phyloP scores from a whole-genome alignment of 2,329 filamentous ascomycete species.

The Neofusicoccum sp. region DNA sequence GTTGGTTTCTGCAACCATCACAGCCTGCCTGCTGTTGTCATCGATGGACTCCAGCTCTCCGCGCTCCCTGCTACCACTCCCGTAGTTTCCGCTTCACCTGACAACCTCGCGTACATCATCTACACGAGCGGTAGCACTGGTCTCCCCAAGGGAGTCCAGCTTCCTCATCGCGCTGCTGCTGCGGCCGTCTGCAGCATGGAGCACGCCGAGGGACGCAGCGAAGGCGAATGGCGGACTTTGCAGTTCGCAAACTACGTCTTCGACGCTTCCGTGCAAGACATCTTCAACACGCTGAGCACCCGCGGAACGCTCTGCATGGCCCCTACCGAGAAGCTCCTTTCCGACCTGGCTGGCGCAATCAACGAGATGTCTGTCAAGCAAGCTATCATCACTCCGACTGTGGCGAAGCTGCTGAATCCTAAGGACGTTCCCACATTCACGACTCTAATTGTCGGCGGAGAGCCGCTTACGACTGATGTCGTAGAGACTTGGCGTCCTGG shows the following conservation, averaged over 20 bases:
- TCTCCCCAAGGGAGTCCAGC: slow-evolving; percentile 23
- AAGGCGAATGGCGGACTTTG: not conserved
- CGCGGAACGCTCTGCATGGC: slow-evolving; percentile 6
- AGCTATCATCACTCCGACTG: slow-evolving; percentile 1
- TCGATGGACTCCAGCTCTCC: not conserved
- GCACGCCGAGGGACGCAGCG: not conserved
- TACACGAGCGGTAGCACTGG: slow-evolving; percentile 26
- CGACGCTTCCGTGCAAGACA: not conserved
- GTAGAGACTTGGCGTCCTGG: not conserved
- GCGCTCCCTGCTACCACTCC: too few relatives aligned
- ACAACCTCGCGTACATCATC: slow-evolving; percentile 19
- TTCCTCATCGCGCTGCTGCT: not conserved
- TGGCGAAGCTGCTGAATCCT: not conserved
- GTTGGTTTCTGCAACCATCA: not conserved
- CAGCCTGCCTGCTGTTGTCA: not conserved
- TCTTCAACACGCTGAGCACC: not conserved
- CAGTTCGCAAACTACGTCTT: slow-evolving; percentile 11
- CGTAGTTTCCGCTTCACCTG: not conserved
- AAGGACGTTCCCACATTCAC: not conserved
- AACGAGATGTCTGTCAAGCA: slow-evolving; percentile 2
- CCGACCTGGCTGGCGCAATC: not conserved
- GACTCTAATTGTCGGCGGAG: slow-evolving; percentile 1
- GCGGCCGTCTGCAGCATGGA: not conserved
- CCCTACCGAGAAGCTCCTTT: not conserved
- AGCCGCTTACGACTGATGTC: not conserved